Conservation (phyloP, 352 stramenopile species). For the Globisporangium paddicum region DNA sequence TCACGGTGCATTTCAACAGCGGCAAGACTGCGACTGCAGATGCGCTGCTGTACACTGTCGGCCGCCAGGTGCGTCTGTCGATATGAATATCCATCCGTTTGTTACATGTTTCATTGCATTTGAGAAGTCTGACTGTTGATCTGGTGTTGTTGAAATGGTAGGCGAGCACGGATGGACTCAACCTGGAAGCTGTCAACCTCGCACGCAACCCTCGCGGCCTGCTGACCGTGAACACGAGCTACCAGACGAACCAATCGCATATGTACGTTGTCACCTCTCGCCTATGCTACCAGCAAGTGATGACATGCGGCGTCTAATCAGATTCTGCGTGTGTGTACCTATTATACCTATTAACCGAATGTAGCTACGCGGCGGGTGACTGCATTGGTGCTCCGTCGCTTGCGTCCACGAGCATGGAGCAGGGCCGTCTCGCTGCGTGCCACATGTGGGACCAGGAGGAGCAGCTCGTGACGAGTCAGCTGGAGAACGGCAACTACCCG, state of each 20-base stretch:
- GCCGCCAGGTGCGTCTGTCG: constrained; percentile 39
- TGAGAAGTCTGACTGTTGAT: not conserved
- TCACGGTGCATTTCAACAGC: constrained; percentile 72
- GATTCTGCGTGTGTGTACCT: not conserved
- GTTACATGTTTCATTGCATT: too few species aligned
- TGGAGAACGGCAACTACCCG: constrained; percentile 79
- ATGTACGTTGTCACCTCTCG: constrained; percentile 32
- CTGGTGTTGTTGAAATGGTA: constrained; percentile 5
- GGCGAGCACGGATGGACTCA: constrained; percentile 75
- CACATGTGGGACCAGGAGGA: constrained; percentile 82
- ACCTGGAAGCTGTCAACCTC: constrained; percentile 78
- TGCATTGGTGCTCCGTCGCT: constrained; percentile 85
- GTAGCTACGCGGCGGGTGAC: constrained; percentile 83
- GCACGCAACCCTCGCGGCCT: constrained; percentile 74
- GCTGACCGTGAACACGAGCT: constrained; percentile 84
- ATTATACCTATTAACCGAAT: not conserved
- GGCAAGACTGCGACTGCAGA: constrained; percentile 72
- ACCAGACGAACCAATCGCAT: constrained; percentile 79
- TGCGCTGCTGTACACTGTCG: constrained; percentile 76
- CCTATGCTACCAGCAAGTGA: not conserved
- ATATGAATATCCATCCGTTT: constrained; percentile 5
- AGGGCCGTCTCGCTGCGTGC: constrained; percentile 74
- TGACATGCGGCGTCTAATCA: not conserved
- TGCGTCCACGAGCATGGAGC: constrained; percentile 89
- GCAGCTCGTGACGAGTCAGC: constrained; percentile 49